phyloP scores from a whole-genome alignment of 345 rosid species.

The Nasturtium officinale region DNA sequence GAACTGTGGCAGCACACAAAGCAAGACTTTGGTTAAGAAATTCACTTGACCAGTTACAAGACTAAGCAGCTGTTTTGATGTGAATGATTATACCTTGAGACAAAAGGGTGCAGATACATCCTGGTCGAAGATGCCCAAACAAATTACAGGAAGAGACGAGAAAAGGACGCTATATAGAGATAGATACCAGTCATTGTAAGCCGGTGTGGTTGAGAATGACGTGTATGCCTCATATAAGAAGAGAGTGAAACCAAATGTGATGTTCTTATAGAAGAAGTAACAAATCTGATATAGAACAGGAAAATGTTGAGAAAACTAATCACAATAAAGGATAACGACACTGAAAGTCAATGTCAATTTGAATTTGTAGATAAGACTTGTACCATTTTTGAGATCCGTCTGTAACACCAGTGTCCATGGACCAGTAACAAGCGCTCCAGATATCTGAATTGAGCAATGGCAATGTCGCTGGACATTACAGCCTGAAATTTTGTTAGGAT shows the following conservation, averaged over 20 bases:
- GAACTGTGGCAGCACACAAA: constrained; percentile 58
- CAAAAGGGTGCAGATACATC: constrained; percentile 75
- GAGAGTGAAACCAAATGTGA: constrained; percentile 78
- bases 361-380: constrained; percentile 15
- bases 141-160: constrained; percentile 79
- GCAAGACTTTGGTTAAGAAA: constrained; percentile 20
- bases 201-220: constrained; percentile 81
- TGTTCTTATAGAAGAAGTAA: constrained; percentile 98
- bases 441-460: constrained; percentile 92
- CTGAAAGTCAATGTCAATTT: not conserved
- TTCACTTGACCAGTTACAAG: not conserved
- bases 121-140: constrained; percentile 94
- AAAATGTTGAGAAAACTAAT: constrained; percentile 12
- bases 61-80: constrained; percentile 20
- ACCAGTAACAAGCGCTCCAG: constrained; percentile 94
- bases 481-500: constrained; percentile 53
- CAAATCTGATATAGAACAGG: constrained; percentile 64
- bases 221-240: constrained; percentile 77
- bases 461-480: constrained; percentile 94
- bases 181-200: constrained; percentile 84
- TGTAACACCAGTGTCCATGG: constrained; percentile 99
- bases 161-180: constrained; percentile 80
- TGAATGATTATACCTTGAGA: constrained; percentile 65
- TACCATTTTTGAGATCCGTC: constrained; percentile 92
- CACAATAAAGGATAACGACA: constrained; percentile 1